A percentile compares a stretch with the other conserved stretches of the same genome.
Evolutionary conservation across 768 basidiomycete genomes (phyloP).

Genomic region (Hemileccinum impolitum): DNA sequence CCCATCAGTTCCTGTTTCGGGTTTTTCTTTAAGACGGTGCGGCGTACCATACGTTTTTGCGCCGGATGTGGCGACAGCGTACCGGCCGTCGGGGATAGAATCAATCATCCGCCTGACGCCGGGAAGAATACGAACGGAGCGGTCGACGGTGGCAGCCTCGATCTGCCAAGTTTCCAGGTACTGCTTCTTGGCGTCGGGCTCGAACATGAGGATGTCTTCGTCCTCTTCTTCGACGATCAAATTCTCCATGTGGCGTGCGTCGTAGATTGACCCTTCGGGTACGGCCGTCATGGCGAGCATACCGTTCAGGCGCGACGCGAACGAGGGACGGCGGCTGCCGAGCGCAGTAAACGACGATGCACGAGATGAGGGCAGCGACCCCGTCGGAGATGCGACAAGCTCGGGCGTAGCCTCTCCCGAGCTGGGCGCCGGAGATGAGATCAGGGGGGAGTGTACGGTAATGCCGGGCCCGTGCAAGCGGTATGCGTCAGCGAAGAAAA

Average conservation of each 20-base stretch:
- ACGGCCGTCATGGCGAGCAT: slow-evolving; percentile 38
- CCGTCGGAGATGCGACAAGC: slow-evolving; percentile 31
- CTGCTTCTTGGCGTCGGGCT: slow-evolving; percentile 29
- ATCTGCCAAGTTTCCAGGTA: slow-evolving; percentile 49
- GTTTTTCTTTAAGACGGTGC: background rate
- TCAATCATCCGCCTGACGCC: slow-evolving; percentile 64
- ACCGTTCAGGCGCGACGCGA: slow-evolving; percentile 39
- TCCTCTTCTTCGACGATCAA: slow-evolving; percentile 32
- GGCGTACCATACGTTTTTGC: slow-evolving; percentile 63
- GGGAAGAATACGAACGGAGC: slow-evolving; percentile 67
- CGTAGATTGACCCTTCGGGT: slow-evolving; percentile 27
- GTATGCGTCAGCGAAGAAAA: slow-evolving; percentile 64
- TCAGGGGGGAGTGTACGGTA: slow-evolving; percentile 18
- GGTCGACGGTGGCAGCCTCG: slow-evolving; percentile 55
- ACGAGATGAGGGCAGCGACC: slow-evolving; percentile 43
- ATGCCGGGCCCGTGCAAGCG: slow-evolving; percentile 41
- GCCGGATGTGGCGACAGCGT: slow-evolving; percentile 72
- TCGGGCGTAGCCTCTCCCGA: slow-evolving; percentile 43
- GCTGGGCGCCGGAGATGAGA: slow-evolving; percentile 9
- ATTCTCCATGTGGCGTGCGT: slow-evolving; percentile 25
- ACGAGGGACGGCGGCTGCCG: slow-evolving; percentile 44
- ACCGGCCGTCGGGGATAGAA: slow-evolving; percentile 61
- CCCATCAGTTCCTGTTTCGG: background rate
- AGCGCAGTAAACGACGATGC: slow-evolving; percentile 37
- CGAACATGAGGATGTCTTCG: slow-evolving; percentile 30